Conservation (phyloP, 306 rosid genomes). For the Cucumis melo region DNA sequence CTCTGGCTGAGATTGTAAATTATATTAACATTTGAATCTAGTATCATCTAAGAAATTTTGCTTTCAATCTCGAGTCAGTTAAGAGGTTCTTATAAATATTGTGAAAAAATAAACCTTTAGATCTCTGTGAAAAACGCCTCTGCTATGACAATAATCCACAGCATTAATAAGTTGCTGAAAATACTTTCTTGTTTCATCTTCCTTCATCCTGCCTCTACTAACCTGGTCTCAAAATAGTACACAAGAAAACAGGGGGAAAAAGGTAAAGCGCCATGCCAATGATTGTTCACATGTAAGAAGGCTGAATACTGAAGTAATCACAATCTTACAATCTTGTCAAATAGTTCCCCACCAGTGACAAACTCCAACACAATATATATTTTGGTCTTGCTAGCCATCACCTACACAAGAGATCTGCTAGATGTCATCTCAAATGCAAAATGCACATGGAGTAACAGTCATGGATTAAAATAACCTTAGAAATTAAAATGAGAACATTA, state of each 20-base stretch:
- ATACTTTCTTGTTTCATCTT: slow-evolving; percentile 9
- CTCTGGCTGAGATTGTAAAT: slow-evolving; percentile 24
- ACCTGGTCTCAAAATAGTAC: slow-evolving; percentile 4
- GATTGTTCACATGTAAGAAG: not conserved
- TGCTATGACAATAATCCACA: slow-evolving; percentile 10
- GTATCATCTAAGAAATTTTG: not conserved
- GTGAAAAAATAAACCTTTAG: slow-evolving; percentile 27
- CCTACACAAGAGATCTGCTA: slow-evolving; percentile 38
- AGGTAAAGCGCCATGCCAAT: not conserved
- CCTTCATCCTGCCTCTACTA: slow-evolving; percentile 8
- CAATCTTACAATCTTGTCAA: slow-evolving; percentile 80
- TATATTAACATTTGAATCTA: slow-evolving; percentile 1
- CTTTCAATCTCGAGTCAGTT: not conserved
- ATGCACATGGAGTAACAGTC: not conserved
- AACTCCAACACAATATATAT: slow-evolving; percentile 86
- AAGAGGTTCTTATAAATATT: not conserved
- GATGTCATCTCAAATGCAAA: slow-evolving; percentile 17
- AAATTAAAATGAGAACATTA: not conserved
- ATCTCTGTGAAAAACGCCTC: slow-evolving; percentile 12
- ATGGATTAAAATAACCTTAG: not conserved
- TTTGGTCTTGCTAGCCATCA: slow-evolving; percentile 91
- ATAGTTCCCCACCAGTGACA: slow-evolving; percentile 92
- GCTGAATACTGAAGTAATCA: slow-evolving; percentile 4
- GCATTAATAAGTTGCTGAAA: slow-evolving; percentile 12
- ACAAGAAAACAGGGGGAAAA: not conserved